Base-by-base conservation (phyloP, 257 asterid species). In the Solanum sparsipilum region DNA sequence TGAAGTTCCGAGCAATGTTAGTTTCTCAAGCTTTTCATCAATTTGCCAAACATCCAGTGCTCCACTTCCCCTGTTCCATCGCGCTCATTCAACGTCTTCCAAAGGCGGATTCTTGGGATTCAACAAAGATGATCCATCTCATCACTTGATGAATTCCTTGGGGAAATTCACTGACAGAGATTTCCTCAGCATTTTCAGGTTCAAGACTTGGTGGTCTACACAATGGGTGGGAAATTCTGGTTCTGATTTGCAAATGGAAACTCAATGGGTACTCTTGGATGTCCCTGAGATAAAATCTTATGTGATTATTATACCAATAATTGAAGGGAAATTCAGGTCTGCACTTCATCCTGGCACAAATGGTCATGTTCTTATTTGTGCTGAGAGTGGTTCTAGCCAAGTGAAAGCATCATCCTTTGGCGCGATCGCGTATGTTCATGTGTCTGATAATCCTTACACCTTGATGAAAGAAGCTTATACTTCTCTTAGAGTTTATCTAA, bases 101-200 rank as follows among this genome's bases (percentile, higher is more conserved):
- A 91, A 84, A 63, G 98, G 95, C 15, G 95, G 96, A 1, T 95
- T 95, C 91, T 92, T 95, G 23, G 98, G 96, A 5, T 93, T 95
- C 91, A 82, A 72, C 38, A 93, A 91, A 79, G 87, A 86, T 7
- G 38, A 88, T 9, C 23, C 94, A 16, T 89, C 98, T 1, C 90
- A 95, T n/a, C 78, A 95, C 29, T 87, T 93, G 34, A 89, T 87
- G 11, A 93, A 92, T 67, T 93, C 98, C 52, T 88, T 94, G 73
- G 91, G 91, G 52, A 86, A 82, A 90, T 89, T 88, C 38, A 84
- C 39, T 20, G n/a, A 2, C 87, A 84, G 87, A 38, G 9, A 88
- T 7, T 91, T 91, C 90, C 85, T 89, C 76, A 88, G 90, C 88
- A 73, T 88, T 41, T 91, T 91, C 84, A 86, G 93, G 86, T 91